Evolutionary conservation across 1,284 basidiomycete genomes (phyloP).

Genomic region (Leucoagaricus sp.): DNA sequence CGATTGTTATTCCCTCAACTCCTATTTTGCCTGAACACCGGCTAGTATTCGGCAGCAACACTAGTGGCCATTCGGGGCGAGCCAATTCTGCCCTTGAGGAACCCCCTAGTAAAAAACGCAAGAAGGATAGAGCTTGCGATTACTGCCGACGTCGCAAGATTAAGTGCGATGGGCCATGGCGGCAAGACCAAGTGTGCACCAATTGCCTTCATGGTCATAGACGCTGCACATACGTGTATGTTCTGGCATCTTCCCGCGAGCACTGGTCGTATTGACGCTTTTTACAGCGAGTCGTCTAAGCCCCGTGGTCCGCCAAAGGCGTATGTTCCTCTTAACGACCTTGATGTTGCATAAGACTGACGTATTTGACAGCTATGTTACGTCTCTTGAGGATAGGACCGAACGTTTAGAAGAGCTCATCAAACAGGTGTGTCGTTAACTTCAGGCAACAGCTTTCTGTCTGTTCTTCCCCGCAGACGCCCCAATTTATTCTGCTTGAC

Average conservation of each 20-base stretch:
- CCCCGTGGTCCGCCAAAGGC: conserved; percentile 86
- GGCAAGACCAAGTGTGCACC: conserved; percentile 63
- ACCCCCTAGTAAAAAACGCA: conserved; percentile 45
- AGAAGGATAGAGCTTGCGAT: conserved; percentile 72
- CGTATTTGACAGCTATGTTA: conserved; percentile 60
- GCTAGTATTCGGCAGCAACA: background rate
- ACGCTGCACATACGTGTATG: conserved; percentile 72
- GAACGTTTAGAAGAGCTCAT: conserved; percentile 73
- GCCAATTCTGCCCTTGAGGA: background rate
- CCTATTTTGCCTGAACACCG: background rate
- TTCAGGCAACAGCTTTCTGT: conserved; percentile 1
- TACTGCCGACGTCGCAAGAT: conserved; percentile 68
- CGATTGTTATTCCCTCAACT: conserved; percentile 8
- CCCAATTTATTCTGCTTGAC: conserved; percentile 7
- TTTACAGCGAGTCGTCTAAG: conserved; percentile 68
- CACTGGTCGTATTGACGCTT: conserved; percentile 15
- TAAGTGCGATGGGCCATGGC: conserved; percentile 68
- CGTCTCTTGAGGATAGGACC: conserved; percentile 74
- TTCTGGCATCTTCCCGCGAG: background rate
- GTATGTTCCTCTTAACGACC: conserved; percentile 40
- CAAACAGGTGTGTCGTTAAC: conserved; percentile 51
- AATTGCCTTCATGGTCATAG: conserved; percentile 69
- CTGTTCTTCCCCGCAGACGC: background rate
- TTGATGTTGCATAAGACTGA: background rate
- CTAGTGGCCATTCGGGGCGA: background rate